phyloP scores from a whole-genome alignment of 352 stramenopile genomes.

The Pythium grandisporangium region DNA sequence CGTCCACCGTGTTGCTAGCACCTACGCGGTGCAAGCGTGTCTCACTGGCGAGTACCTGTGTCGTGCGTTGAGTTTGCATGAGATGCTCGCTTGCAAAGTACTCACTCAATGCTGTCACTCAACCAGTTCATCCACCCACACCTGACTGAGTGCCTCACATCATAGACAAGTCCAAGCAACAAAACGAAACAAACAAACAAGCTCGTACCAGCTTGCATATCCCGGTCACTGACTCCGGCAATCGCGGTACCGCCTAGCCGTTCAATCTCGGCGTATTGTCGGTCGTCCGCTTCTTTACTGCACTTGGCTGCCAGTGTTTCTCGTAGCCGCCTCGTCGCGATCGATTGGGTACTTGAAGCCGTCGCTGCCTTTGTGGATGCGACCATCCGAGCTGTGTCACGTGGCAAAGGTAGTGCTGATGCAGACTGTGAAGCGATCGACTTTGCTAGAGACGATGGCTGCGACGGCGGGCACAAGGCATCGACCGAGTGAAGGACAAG shows the following conservation, averaged over 20 bases:
- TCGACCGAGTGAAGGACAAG: conserved; percentile 51
- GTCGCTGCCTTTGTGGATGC: background rate
- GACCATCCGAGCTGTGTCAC: too few relatives aligned
- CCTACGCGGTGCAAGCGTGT: too few relatives aligned
- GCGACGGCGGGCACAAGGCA: conserved; percentile 7
- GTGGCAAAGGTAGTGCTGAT: too few relatives aligned
- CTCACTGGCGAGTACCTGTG: conserved; percentile 16
- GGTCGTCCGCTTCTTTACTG: conserved; percentile 10
- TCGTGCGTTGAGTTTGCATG: conserved; percentile 18
- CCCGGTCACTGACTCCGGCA: too few relatives aligned
- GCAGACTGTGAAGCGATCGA: too few relatives aligned
- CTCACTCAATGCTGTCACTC: background rate
- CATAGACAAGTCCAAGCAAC: too few relatives aligned
- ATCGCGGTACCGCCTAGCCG: too few relatives aligned
- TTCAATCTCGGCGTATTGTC: conserved; percentile 21
- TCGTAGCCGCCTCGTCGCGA: conserved; percentile 2
- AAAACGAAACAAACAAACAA: too few relatives aligned
- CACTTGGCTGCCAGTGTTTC: conserved; percentile 18
- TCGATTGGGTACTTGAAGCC: background rate
- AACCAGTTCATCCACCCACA: too few relatives aligned
- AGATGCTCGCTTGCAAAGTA: conserved; percentile 19
- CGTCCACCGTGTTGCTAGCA: too few relatives aligned
- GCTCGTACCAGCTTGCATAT: too few relatives aligned
- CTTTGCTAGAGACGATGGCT: background rate
- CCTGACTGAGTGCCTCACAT: too few relatives aligned